A percentile compares a stretch with the other conserved stretches of the same genome.
Evolutionary conservation across 2,329 filamentous ascomycete genomes (phyloP).

Genomic region (Botrytis byssoidea): DNA sequence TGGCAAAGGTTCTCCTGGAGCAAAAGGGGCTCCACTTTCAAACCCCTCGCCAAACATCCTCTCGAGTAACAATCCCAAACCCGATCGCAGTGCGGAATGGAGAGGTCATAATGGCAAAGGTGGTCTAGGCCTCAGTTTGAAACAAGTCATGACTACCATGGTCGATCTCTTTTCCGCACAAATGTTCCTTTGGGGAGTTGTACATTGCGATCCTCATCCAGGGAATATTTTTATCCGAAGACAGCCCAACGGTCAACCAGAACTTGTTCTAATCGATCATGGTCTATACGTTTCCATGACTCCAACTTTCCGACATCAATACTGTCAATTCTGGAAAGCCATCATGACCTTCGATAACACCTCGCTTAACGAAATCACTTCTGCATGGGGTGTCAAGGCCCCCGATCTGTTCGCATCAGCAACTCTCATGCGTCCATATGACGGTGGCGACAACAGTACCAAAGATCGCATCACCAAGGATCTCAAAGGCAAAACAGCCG

Average conservation of each 20-base stretch:
- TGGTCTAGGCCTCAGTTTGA: conserved; percentile 77
- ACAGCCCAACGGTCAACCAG: conserved; percentile 74
- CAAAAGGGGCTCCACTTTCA: conserved; percentile 61
- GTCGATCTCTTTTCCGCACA: conserved; percentile 95
- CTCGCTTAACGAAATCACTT: conserved; percentile 69
- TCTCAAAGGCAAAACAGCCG: conserved; percentile 52
- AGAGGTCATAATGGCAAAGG: conserved; percentile 69
- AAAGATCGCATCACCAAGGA: conserved; percentile 59
- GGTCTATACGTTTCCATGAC: conserved; percentile 93
- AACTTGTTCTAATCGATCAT: conserved; percentile 95
- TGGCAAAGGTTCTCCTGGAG: conserved; percentile 74
- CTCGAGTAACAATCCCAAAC: conserved; percentile 65
- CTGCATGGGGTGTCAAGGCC: conserved; percentile 82
- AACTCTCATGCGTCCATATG: conserved; percentile 86
- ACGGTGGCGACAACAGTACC: conserved; percentile 73
- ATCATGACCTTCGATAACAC: conserved; percentile 91
- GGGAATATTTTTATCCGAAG: conserved; percentile 96
- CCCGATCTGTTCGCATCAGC: conserved; percentile 89
- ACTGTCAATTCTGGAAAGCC: conserved; percentile 88
- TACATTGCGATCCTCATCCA: conserved; percentile 96
- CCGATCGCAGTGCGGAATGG: conserved; percentile 74
- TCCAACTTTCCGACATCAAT: conserved; percentile 79
- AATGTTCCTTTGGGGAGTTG: conserved; percentile 94
- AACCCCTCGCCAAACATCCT: conserved; percentile 36
- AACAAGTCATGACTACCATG: conserved; percentile 94